Evolutionary conservation across 2,329 filamentous ascomycete species (phyloP).

Genomic region (Alternaria gaisen): DNA sequence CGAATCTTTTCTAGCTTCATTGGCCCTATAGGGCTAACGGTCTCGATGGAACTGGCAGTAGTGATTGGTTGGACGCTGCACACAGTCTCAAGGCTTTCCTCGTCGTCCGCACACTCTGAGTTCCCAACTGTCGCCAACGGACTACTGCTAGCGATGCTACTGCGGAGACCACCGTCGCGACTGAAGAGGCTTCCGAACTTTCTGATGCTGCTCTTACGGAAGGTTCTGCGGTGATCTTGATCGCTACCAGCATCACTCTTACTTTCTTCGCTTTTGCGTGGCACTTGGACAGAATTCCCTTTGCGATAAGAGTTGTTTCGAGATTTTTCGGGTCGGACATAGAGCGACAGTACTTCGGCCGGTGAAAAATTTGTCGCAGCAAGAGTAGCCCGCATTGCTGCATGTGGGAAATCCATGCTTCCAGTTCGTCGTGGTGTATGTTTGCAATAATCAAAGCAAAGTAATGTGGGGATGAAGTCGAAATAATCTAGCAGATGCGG

Average conservation of each 20-base stretch:
- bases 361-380: slow-evolving; percentile 10
- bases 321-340: slow-evolving; percentile 1
- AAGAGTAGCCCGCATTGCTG: slow-evolving; percentile 7
- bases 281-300: background rate
- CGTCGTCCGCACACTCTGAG: background rate
- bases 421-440: background rate
- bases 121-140: background rate
- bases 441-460: background rate
- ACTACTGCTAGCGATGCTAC: background rate
- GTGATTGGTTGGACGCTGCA: background rate
- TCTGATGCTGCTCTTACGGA: slow-evolving; percentile 3
- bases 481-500: background rate
- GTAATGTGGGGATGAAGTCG: background rate
- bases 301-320: background rate
- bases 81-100: background rate
- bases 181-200: slow-evolving; percentile 8
- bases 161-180: background rate
- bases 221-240: background rate
- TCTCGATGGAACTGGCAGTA: background rate
- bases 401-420: slow-evolving; percentile 16
- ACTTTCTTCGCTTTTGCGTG: background rate
- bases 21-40: background rate
- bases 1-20: background rate
- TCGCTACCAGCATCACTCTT: background rate
- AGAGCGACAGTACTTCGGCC: slow-evolving; percentile 3